These are phyloP conservation scores for Candida anutae DNA, from an alignment of 1,139 yeast genomes.

Conservation along the genomic window DNA sequence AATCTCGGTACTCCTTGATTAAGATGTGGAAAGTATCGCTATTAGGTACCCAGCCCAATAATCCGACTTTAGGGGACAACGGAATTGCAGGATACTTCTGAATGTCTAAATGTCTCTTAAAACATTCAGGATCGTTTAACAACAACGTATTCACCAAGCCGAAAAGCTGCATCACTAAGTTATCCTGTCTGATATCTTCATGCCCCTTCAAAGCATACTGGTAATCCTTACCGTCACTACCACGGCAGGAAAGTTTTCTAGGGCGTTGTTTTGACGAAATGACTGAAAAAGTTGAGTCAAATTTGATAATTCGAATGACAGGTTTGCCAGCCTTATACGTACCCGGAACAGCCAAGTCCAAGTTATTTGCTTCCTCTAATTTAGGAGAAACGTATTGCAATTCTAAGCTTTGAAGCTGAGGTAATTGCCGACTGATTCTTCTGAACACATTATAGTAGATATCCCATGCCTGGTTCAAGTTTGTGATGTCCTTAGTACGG, in stretches of 20 bases:
- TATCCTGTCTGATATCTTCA: conserved; percentile 97
- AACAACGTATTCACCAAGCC: conserved; percentile 89
- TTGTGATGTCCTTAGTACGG: conserved; percentile 77
- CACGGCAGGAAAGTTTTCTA: conserved; percentile 67
- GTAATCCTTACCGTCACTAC: conserved; percentile 89
- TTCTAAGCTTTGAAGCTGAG: conserved; percentile 80
- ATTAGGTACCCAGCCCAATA: conserved; percentile 95
- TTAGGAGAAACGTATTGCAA: conserved; percentile 92
- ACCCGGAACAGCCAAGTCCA: conserved; percentile 91
- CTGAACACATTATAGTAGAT: conserved; percentile 90
- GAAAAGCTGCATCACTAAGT: conserved; percentile 94
- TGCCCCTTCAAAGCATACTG: conserved; percentile 84
- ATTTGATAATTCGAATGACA: conserved; percentile 58
- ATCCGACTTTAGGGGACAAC: conserved; percentile 92
- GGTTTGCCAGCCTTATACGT: conserved; percentile 85
- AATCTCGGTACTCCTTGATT: conserved; percentile 87
- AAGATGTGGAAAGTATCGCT: conserved; percentile 94
- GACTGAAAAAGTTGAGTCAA: conserved; percentile 82
- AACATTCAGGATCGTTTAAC: conserved; percentile 88
- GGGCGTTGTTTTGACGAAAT: conserved; percentile 96
- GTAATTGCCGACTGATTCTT: conserved; percentile 80
- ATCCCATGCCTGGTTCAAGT: conserved; percentile 96
- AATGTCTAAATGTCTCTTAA: conserved; percentile 89
- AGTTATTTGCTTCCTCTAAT: conserved; percentile 65
- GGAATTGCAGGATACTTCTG: conserved; percentile 93